Conservation (phyloP, 2,329 filamentous ascomycete genomes). For the Didymella sp. region DNA sequence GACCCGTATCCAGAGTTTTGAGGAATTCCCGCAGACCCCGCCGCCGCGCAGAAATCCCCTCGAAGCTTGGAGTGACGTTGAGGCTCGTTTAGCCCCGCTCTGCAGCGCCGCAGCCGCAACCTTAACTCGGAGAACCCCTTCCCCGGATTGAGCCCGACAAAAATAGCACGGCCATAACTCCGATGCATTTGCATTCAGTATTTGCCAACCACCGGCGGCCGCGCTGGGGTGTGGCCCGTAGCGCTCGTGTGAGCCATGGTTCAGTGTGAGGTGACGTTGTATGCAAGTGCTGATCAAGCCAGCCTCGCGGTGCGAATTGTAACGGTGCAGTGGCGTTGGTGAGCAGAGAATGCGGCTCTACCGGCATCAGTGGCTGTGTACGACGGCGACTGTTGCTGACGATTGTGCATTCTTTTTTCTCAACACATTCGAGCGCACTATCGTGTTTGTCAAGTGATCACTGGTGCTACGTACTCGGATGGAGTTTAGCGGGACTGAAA, state of each 20-base stretch:
- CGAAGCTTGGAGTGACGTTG: conserved; percentile 11
- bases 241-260: conserved; percentile 10
- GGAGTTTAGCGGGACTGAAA: not conserved
- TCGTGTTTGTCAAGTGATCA: not conserved
- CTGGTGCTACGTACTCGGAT: not conserved
- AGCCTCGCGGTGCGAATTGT: not conserved
- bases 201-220: not conserved
- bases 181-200: not conserved
- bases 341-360: conserved; percentile 6
- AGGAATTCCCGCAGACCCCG: not conserved
- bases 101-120: conserved; percentile 7
- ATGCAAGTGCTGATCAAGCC: not conserved
- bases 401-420: not conserved
- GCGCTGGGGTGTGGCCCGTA: not conserved
- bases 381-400: conserved; percentile 1
- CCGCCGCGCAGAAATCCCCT: not conserved
- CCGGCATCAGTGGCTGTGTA: conserved; percentile 7
- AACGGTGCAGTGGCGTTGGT: conserved; percentile 13
- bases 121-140: conserved; percentile 2
- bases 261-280: conserved; percentile 1
- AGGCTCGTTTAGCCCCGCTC: conserved; percentile 9
- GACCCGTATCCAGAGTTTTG: not conserved
- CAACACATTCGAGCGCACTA: not conserved
- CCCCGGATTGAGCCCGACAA: conserved; percentile 3
- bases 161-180: conserved; percentile 6